phyloP scores from a whole-genome alignment of 768 basidiomycete species.

The Leccinum arenicola region DNA sequence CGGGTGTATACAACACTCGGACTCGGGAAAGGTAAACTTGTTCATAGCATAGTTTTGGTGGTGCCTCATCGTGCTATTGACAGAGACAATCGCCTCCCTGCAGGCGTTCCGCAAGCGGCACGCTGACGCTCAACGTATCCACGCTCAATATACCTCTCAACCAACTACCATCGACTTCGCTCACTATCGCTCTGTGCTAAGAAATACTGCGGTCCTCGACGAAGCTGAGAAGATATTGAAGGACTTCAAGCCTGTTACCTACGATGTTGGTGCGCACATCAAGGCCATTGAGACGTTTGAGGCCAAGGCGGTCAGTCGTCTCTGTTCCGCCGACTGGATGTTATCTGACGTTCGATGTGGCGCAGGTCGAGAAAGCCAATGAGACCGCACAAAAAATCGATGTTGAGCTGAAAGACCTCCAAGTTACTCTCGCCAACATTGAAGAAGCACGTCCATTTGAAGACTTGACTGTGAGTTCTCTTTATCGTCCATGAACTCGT shows the following conservation, averaged over 20 bases:
- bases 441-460: conserved; percentile 97
- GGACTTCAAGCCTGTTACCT: conserved; percentile 91
- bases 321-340: not conserved
- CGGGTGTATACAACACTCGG: conserved; percentile 80
- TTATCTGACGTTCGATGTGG: conserved; percentile 1
- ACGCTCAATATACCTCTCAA: conserved; percentile 59
- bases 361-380: conserved; percentile 82
- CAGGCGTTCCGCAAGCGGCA: conserved; percentile 97
- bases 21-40: conserved; percentile 72
- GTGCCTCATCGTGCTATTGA: conserved; percentile 5
- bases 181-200: conserved; percentile 87
- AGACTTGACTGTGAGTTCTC: conserved; percentile 80
- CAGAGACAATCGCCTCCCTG: conserved; percentile 87
- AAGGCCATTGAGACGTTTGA: conserved; percentile 98
- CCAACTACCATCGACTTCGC: conserved; percentile 86
- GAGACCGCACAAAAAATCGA: conserved; percentile 90
- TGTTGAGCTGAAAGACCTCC: conserved; percentile 84
- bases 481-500: not conserved
- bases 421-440: conserved; percentile 93
- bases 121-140: conserved; percentile 78
- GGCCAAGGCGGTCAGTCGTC: conserved; percentile 80
- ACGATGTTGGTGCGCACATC: conserved; percentile 85
- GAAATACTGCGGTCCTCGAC: conserved; percentile 89
- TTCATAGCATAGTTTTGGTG: not conserved
- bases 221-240: conserved; percentile 88